phyloP scores from a whole-genome alignment of 1,139 yeast genomes.

The Nakaseomyces nivariensis region DNA sequence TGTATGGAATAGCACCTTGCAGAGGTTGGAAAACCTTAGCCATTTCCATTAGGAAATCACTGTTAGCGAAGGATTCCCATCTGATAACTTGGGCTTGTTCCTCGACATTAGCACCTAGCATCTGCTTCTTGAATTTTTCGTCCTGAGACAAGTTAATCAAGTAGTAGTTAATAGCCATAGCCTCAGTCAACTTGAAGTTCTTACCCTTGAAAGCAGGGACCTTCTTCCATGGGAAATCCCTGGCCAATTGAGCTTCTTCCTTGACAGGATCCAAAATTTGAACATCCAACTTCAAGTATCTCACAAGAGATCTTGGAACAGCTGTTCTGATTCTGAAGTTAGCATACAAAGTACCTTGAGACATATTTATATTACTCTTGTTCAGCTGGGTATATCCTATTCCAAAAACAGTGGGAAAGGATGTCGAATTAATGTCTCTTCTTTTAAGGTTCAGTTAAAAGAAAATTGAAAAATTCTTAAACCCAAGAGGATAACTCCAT shows the following conservation, averaged over 20 bases:
- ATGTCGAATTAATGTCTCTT: too few species aligned
- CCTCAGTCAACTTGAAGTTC: conserved; percentile 67
- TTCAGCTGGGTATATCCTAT: too few species aligned
- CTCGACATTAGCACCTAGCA: conserved; percentile 55
- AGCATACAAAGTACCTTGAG: conserved; percentile 56
- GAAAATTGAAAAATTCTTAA: too few species aligned
- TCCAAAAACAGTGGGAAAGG: too few species aligned
- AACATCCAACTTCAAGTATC: conserved; percentile 64
- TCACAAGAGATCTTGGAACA: conserved; percentile 55
- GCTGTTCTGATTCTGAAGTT: conserved; percentile 40
- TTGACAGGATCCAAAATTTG: conserved; percentile 40
- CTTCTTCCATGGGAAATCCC: conserved; percentile 60
- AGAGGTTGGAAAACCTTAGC: conserved; percentile 36
- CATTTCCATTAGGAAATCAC: conserved; percentile 48
- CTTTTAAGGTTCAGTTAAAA: neutral
- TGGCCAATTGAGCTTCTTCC: conserved; percentile 37
- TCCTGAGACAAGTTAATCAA: conserved; percentile 26
- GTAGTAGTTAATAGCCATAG: conserved; percentile 55
- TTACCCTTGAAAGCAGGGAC: conserved; percentile 75
- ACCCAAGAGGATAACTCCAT: too few species aligned
- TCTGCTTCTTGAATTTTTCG: conserved; percentile 21
- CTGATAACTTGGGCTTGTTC: conserved; percentile 64
- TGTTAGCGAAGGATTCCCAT: conserved; percentile 77
- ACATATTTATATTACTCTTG: conserved; percentile 34
- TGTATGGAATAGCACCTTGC: conserved; percentile 51